A percentile compares a stretch with the other conserved stretches of the same genome.
Conservation (phyloP, 768 basidiomycete genomes). For the Tricholomella constricta region DNA sequence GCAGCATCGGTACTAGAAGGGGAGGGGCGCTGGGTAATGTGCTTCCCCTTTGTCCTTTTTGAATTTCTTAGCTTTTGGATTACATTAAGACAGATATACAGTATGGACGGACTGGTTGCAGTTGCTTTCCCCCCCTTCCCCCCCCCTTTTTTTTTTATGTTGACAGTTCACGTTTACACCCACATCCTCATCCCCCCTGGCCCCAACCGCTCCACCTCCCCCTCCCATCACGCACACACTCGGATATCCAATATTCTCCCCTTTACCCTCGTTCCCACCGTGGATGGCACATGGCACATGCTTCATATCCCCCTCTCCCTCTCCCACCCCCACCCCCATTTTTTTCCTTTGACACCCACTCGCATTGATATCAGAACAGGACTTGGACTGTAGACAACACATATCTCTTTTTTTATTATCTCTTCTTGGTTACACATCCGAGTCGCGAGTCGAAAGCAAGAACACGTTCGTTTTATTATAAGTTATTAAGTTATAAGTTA, state of each 20-base stretch:
- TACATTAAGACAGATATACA: neutral
- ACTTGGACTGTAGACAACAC: constrained; percentile 7
- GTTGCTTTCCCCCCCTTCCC: neutral
- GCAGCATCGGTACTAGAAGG: constrained; percentile 14
- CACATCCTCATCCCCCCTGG: neutral
- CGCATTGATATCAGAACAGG: neutral
- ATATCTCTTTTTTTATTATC: neutral
- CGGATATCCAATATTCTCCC: neutral
- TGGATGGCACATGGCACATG: constrained; percentile 2
- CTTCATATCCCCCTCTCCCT: constrained; percentile 4
- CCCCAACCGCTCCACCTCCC: neutral
- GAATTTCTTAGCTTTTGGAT: neutral
- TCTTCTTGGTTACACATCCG: too few species aligned
- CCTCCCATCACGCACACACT: neutral
- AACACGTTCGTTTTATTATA: neutral
- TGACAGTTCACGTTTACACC: constrained; percentile 5
- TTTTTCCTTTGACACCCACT: neutral
- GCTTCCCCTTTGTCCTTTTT: constrained; percentile 3
- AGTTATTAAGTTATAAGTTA: too few species aligned
- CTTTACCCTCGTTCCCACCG: neutral
- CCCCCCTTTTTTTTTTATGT: neutral
- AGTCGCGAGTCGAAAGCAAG: neutral
- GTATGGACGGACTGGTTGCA: constrained; percentile 10
- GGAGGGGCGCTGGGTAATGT: constrained; percentile 14
- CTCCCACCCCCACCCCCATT: neutral